A percentile compares a stretch with the other conserved stretches of the same genome.
phyloP scores from a whole-genome alignment of 148 eudicot genomes.

The Hydrangea macrophylla region DNA sequence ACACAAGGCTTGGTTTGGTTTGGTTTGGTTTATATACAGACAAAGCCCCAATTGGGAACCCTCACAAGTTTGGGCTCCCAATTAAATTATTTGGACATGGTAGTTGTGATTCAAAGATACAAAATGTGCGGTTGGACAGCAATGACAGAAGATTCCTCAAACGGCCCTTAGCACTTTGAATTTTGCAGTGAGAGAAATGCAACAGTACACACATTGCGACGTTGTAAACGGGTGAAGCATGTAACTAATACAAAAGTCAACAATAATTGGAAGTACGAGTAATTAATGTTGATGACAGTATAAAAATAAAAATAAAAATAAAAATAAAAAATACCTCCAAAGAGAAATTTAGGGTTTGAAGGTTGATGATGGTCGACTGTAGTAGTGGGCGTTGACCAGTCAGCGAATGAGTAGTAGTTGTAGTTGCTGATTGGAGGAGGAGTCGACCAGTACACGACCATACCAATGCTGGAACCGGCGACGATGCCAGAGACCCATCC shows the following conservation, averaged over 20 bases:
- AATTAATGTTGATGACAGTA: too few relatives aligned
- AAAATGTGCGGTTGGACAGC: too few relatives aligned
- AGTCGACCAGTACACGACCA: constrained; percentile 2
- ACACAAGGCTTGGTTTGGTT: too few relatives aligned
- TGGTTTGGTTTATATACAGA: too few relatives aligned
- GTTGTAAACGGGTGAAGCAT: neutral
- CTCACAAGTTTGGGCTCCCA: too few relatives aligned
- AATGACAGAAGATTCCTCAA: too few relatives aligned
- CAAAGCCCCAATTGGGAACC: too few relatives aligned
- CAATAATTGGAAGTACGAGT: neutral
- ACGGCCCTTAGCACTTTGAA: too few relatives aligned
- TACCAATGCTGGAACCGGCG: constrained; percentile 33
- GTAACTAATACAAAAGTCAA: neutral
- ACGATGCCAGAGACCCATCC: constrained; percentile 46
- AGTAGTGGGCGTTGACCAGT: constrained; percentile 12
- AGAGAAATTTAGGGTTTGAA: constrained; percentile 34
- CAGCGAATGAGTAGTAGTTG: constrained; percentile 13
- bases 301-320: neutral
- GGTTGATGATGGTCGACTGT: neutral
- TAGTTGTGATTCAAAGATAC: too few relatives aligned
- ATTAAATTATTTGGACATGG: too few relatives aligned
- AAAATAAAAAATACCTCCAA: constrained; percentile 30
- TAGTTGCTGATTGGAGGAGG: neutral
- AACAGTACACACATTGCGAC: neutral
- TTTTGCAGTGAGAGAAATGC: neutral